phyloP scores from a whole-genome alignment of 805 yeast genomes.

The Citeromyces nyonsensis region DNA sequence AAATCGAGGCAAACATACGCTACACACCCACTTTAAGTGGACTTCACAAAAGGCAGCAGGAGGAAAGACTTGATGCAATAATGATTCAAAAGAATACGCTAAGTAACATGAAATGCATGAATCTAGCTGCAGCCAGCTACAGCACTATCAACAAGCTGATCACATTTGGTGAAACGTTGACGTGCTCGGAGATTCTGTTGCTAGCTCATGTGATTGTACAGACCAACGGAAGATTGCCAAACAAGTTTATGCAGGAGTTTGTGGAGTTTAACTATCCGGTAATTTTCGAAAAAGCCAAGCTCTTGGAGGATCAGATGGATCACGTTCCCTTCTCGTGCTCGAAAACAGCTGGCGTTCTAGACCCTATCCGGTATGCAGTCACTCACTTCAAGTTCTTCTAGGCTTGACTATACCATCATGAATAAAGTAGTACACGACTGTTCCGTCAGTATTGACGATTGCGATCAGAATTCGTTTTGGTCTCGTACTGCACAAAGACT shows the following conservation, averaged over 20 bases:
- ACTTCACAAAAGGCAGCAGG: slow-evolving; percentile 11
- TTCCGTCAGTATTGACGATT: slow-evolving; percentile 48
- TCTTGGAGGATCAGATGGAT: neutral
- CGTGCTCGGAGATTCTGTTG: slow-evolving; percentile 20
- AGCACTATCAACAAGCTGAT: slow-evolving; percentile 1
- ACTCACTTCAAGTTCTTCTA: slow-evolving; percentile 23
- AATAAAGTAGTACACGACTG: slow-evolving; percentile 53
- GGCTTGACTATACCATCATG: slow-evolving; percentile 58
- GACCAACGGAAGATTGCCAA: slow-evolving; percentile 19
- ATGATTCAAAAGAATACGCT: slow-evolving; percentile 12
- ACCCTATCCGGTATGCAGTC: too few relatives aligned
- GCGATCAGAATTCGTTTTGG: slow-evolving; percentile 36
- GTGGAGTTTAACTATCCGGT: slow-evolving; percentile 16
- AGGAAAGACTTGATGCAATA: slow-evolving; percentile 8
- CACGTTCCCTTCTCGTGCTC: too few relatives aligned
- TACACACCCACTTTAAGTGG: slow-evolving; percentile 13
- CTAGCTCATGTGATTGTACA: slow-evolving; percentile 20
- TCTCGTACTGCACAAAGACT: slow-evolving; percentile 6
- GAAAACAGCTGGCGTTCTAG: too few relatives aligned
- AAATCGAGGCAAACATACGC: slow-evolving; percentile 9
- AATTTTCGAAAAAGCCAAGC: slow-evolving; percentile 5
- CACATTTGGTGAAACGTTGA: slow-evolving; percentile 8
- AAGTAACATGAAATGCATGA: slow-evolving; percentile 14
- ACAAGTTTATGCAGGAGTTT: slow-evolving; percentile 20
- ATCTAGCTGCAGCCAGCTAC: slow-evolving; percentile 3